These are phyloP conservation scores for Wickerhamomyces sydowiorum DNA, from an alignment of 805 yeast species.

Conservation along the genomic window DNA sequence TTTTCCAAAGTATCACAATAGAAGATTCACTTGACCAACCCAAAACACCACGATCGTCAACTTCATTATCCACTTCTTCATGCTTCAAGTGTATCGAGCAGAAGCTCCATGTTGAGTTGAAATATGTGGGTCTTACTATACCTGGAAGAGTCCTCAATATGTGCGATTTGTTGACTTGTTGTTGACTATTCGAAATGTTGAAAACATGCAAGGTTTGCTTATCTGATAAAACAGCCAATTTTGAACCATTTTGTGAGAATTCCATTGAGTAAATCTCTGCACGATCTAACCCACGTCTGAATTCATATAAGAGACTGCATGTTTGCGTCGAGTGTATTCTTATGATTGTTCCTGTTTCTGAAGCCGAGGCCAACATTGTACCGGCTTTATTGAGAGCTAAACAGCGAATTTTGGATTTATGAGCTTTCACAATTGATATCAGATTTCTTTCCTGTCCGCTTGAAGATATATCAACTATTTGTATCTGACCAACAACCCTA, in stretches of 20 bases:
- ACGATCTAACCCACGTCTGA: constrained; percentile 83
- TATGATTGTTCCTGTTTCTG: constrained; percentile 76
- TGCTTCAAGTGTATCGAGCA: constrained; percentile 54
- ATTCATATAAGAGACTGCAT: constrained; percentile 72
- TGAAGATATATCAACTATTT: constrained; percentile 68
- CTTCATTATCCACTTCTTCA: constrained; percentile 21
- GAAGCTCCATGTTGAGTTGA: constrained; percentile 84
- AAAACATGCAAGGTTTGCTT: constrained; percentile 86
- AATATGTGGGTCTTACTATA: constrained; percentile 61
- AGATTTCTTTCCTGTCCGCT: constrained; percentile 56
- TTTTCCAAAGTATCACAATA: constrained; percentile 70
- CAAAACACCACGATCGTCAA: constrained; percentile 37
- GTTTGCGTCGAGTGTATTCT: constrained; percentile 65
- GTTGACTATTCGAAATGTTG: constrained; percentile 38
- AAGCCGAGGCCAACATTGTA: constrained; percentile 70
- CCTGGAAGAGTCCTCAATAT: constrained; percentile 54
- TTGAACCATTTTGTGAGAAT: constrained; percentile 70
- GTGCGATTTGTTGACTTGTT: constrained; percentile 51
- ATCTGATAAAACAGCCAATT: constrained; percentile 82
- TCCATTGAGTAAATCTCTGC: constrained; percentile 80
- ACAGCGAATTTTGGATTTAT: constrained; percentile 58
- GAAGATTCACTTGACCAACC: constrained; percentile 76
- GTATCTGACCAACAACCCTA: constrained; percentile 69
- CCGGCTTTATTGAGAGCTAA: constrained; percentile 61
- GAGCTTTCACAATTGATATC: constrained; percentile 72